Evolutionary conservation across 2,329 filamentous ascomycete species (phyloP), one percentile per base, ranked within the genome.

Genomic region (Tolypocladium tropicale): DNA sequence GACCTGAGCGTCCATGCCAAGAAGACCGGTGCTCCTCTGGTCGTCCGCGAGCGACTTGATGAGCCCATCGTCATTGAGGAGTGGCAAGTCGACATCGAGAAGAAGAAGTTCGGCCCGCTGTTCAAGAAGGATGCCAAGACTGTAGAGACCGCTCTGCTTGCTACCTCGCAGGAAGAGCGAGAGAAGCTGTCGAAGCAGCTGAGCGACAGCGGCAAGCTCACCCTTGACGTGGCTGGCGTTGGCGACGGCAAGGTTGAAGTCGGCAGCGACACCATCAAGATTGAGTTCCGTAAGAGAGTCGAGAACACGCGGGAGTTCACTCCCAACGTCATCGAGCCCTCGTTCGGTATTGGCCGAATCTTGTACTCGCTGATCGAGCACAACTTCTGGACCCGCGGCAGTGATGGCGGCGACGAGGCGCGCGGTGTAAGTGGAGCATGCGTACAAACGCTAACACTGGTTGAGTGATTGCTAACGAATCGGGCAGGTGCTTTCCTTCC

Each of bases 301-400:
- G 90, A 96, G 72, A 87, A 95, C 69, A 83, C 86, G 57, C 83
- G 94, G 65, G 92, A 96, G 71, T 99, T 90, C 76, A 95, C 88
- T 0, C 93, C 93, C 58, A 96, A 96, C 68, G 91, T 95, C 52
- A 95, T 97, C 64, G 94, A 99, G 76, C 94, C 93, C 2, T 97
- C 93, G 0, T 99, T 97, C 66, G 93, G 93, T 78, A 95, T 97
- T 67, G 94, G 93, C 58, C 85, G 93, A 65, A 96, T 97, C 60
- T 78, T 97, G 57, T 97, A 96, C 78, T 86, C 88, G 58, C 77
- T 99, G 66, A 88, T 95, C 68, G 94, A 99, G 77, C 94, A 99
- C 75, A 85, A 83, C 70, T 99, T 92, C 82, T 99, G 94, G 93
- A 90, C 86, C 55, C 88, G 94, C 61, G 79, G 70, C 55, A 78